Percentiles rank a stretch among this genome's conserved stretches.
These are phyloP conservation scores for Zygoascus sp. DNA, from an alignment of 1,139 yeast genomes.

Conservation along the genomic window DNA sequence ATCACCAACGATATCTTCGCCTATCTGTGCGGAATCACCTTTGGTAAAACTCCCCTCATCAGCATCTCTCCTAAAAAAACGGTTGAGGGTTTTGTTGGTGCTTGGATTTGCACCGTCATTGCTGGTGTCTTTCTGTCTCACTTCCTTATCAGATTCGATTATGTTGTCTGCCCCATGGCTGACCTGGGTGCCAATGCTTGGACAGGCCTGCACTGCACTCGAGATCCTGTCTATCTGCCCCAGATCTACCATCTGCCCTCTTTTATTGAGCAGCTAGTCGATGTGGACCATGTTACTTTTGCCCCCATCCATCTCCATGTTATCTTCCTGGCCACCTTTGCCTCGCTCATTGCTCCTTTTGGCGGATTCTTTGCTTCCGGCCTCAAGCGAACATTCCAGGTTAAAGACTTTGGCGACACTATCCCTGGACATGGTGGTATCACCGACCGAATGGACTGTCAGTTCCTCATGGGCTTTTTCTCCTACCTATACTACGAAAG, in stretches of 20 bases:
- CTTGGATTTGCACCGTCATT: constrained; percentile 88
- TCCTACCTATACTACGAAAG: constrained; percentile 89
- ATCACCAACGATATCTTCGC: constrained; percentile 96
- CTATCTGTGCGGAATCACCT: constrained; percentile 92
- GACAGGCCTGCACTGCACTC: constrained; percentile 66
- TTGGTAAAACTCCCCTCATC: constrained; percentile 88
- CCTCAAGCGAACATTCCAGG: constrained; percentile 92
- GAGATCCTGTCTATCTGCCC: constrained; percentile 81
- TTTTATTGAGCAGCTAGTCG: constrained; percentile 47
- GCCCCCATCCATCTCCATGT: constrained; percentile 92
- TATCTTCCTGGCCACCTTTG: constrained; percentile 82
- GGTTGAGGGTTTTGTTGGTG: constrained; percentile 95
- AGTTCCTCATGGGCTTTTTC: constrained; percentile 95
- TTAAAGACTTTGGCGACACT: constrained; percentile 87
- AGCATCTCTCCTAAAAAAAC: constrained; percentile 96
- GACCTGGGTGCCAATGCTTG: constrained; percentile 56
- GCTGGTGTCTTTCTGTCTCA: constrained; percentile 66
- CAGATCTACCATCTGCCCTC: constrained; percentile 75
- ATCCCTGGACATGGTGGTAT: constrained; percentile 99
- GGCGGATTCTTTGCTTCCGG: constrained; percentile 99
- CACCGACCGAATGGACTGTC: constrained; percentile 97
- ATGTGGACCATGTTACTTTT: constrained; percentile 50
- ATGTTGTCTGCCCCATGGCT: constrained; percentile 84
- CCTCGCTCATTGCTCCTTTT: constrained; percentile 95
- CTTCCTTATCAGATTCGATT: constrained; percentile 60